Percentiles rank a stretch among this genome's conserved stretches.
Conservation (phyloP, 1,139 yeast species). For the Nematodospora anomalae region DNA sequence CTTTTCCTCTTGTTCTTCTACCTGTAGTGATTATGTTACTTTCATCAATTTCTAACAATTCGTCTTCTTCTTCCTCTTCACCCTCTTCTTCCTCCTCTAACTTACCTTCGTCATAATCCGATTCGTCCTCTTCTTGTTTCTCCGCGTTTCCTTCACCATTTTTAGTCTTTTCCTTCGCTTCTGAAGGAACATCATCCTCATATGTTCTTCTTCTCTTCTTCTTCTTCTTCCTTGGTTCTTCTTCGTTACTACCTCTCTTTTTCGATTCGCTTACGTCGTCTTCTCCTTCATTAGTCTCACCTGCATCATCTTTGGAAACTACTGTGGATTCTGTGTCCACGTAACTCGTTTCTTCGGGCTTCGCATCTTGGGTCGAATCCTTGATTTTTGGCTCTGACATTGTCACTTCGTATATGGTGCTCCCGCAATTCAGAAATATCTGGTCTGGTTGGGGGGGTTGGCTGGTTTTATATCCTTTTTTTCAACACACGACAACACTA, state of each 20-base stretch:
- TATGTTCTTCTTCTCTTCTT: slow-evolving; percentile 44
- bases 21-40: slow-evolving; percentile 82
- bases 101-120: slow-evolving; percentile 42
- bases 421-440: no score
- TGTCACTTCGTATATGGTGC: no score
- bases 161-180: slow-evolving; percentile 14
- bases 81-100: slow-evolving; percentile 52
- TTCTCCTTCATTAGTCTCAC: slow-evolving; percentile 10
- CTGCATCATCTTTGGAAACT: slow-evolving; percentile 3
- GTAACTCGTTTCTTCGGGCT: background rate
- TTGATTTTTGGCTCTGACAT: no score
- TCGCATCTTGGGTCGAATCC: no score
- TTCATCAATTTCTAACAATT: slow-evolving; percentile 78
- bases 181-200: slow-evolving; percentile 50
- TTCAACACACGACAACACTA: no score
- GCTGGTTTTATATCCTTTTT: no score
- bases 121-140: slow-evolving; percentile 61
- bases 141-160: slow-evolving; percentile 39
- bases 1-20: slow-evolving; percentile 88
- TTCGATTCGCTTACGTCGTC: slow-evolving; percentile 20
- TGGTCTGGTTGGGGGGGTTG: no score
- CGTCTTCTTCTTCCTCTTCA: slow-evolving; percentile 74
- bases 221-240: slow-evolving; percentile 31
- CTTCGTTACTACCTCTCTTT: no score
- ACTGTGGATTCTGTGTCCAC: background rate